phyloP scores from a whole-genome alignment of 2,329 filamentous ascomycete genomes.

The Aspergillus flavus region DNA sequence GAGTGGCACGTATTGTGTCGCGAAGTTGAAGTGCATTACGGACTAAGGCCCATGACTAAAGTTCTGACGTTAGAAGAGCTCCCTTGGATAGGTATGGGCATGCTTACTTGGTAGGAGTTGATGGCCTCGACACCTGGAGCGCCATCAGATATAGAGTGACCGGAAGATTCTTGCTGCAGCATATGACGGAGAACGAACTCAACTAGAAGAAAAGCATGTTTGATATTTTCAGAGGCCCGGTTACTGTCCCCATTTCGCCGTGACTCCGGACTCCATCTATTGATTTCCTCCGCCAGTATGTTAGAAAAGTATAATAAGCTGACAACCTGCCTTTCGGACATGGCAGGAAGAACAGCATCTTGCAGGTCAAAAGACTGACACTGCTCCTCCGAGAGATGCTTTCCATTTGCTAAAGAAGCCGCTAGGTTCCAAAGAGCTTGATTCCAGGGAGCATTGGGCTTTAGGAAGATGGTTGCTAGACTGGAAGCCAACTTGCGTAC shows the following conservation, averaged over 20 bases:
- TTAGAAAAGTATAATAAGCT: conserved; percentile 44
- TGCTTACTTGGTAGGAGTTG: conserved; percentile 39
- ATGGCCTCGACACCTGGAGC: conserved; percentile 37
- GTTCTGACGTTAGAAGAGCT: conserved; percentile 9
- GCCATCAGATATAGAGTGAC: conserved; percentile 22
- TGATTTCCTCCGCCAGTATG: conserved; percentile 45
- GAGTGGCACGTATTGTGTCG: conserved; percentile 21
- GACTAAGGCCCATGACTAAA: conserved; percentile 39
- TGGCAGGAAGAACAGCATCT: conserved; percentile 36
- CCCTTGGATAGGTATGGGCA: neutral
- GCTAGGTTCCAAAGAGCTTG: conserved; percentile 40
- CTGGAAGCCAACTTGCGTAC: conserved; percentile 51
- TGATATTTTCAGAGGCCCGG: conserved; percentile 31
- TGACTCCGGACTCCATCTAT: conserved; percentile 26
- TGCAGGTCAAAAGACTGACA: conserved; percentile 34
- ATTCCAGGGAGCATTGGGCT: conserved; percentile 42
- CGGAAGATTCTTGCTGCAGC: conserved; percentile 26
- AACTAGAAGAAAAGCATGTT: conserved; percentile 40
- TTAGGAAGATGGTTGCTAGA: conserved; percentile 48
- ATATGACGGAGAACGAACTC: conserved; percentile 40
- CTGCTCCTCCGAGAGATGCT: conserved; percentile 38
- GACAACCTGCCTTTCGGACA: conserved; percentile 38
- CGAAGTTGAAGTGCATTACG: conserved; percentile 29
- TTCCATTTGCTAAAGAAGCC: conserved; percentile 41
- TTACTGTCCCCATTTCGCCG: conserved; percentile 19